Evolutionary conservation across 2,329 filamentous ascomycete genomes (phyloP), one percentile per base, ranked within the genome.

Genomic region (Atkinsonella texensis): DNA sequence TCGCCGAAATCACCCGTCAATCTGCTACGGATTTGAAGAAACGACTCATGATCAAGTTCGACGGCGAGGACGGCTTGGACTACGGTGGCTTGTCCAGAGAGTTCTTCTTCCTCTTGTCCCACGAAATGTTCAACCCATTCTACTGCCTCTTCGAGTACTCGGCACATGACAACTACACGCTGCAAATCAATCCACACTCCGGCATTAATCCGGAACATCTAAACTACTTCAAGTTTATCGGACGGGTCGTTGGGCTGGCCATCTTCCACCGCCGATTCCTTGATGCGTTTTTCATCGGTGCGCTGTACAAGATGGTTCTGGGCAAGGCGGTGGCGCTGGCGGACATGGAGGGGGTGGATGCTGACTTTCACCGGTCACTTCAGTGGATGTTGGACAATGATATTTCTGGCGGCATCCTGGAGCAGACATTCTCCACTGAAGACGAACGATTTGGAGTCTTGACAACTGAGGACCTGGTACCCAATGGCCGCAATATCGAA

Each of bases 111-210:
- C 76, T 98, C 41, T 81, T 98, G 51, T 97, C 91, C 15, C 93
- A 98, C 72, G 93, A 98, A 74, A 98, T 98, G 93, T 98, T 98
- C 75, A 98, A 98, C 69, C 93, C 93, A 33, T 98, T 98, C 73
- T 98, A 98, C 74, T 98, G 93, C 68, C 77, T 98, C 50, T 98
- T 98, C 75, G 93, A 98, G 72, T 98, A 98, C 70, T 97, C 93
- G 28, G 93, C 93, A 40, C 93, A 98, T 75, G 93, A 98, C 81
- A 98, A 98, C 74, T 98, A 98, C 73, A 98, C 93, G 32, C 85
- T 98, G 51, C 93, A 98, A 72, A 98, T 98, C 75, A 98, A 98
- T 73, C 93, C 93, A 45, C 93, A 98, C 70, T 98, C 93, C 18
- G 93, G 93, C 57, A 97, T 98, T 71, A 98, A 98, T 70, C 93